Evolutionary conservation across 352 stramenopile species (phyloP), one percentile per base, ranked within the genome.

Genomic region (Thraustochytrium striatum): DNA sequence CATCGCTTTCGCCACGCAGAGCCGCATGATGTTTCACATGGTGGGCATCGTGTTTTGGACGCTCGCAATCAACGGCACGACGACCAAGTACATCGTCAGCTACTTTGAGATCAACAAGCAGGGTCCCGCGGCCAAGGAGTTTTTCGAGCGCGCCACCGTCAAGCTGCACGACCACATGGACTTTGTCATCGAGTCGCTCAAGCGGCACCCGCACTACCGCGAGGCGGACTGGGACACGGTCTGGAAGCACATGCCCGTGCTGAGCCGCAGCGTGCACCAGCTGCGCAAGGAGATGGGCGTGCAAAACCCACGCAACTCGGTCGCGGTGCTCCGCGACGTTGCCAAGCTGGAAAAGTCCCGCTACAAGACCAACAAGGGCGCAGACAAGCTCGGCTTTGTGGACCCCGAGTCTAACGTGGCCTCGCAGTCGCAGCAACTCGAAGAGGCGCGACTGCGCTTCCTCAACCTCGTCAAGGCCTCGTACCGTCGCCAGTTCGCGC

Each of bases 11-110:
- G 41, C 43, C 8, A 30, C 52, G 2, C 61, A 75, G 65, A 38
- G 50, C 25, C 35, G 43, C 32, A 79, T 85, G n/a, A 55, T 86
- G 33, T 86, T 86, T 50, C 69, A 86, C 44, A 85, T 79, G 25
- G 47, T 69, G 1, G 83, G 83, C 33, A 85, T 82, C n/a, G 79
- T 85, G 0, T 59, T 86, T 9, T 36, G 84, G 7, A 86, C 83
- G n/a, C 59, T 86, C 16, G n/a, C 73, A 0, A 33, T 83, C 3
- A 83, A 83, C 55, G 80, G 81, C 5, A 82, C 62, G 7, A 69
- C 61, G 33, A 82, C 65, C 21, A 41, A 65, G 39, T 69, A 36
- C 62, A 28, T 82, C 41, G 55, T 82, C 30, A 19, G 32, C 0
- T 19, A 25, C 7, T 25, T 82, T 21, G 75, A 52, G 13, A 57